phyloP scores from a whole-genome alignment of 352 stramenopile genomes.

The Sclerospora graminicola region DNA sequence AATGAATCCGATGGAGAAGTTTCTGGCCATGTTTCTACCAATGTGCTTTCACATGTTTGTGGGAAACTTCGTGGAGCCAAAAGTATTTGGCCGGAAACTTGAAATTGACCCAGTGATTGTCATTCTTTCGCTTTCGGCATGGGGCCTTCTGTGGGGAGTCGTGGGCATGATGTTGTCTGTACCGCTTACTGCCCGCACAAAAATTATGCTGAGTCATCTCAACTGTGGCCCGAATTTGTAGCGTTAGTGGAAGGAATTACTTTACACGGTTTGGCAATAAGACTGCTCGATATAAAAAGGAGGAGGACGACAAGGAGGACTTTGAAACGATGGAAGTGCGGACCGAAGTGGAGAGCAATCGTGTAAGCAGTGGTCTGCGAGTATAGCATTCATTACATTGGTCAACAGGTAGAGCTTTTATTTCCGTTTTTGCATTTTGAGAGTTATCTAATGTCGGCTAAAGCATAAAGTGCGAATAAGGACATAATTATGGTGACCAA shows the following conservation, averaged over 20 bases:
- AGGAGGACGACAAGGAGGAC: constrained; percentile 63
- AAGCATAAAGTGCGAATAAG: no score
- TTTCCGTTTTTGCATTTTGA: no score
- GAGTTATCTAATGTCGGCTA: no score
- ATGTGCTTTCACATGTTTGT: constrained; percentile 88
- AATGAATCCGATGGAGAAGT: constrained; percentile 87
- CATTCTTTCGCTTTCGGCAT: constrained; percentile 81
- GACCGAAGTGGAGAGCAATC: constrained; percentile 60
- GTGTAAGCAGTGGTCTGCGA: constrained; percentile 26
- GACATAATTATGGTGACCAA: no score
- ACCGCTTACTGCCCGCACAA: constrained; percentile 69
- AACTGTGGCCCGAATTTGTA: constrained; percentile 81
- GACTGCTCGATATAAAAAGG: constrained; percentile 54
- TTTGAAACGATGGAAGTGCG: constrained; percentile 72
- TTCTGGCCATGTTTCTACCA: constrained; percentile 69
- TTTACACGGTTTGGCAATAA: constrained; percentile 69
- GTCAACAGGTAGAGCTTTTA: constrained; percentile 10
- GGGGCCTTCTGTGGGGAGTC: constrained; percentile 77
- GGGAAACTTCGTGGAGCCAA: constrained; percentile 83
- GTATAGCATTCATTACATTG: constrained; percentile 17
- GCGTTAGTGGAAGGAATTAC: constrained; percentile 83
- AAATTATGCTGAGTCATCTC: constrained; percentile 84
- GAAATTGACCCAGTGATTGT: constrained; percentile 84
- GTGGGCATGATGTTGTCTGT: constrained; percentile 87
- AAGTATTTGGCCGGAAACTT: constrained; percentile 79